Percentiles rank a stretch among this genome's conserved stretches.
Conservation (phyloP, 495 filamentous ascomycete genomes). For the Paragyromitra xinjiangensis region DNA sequence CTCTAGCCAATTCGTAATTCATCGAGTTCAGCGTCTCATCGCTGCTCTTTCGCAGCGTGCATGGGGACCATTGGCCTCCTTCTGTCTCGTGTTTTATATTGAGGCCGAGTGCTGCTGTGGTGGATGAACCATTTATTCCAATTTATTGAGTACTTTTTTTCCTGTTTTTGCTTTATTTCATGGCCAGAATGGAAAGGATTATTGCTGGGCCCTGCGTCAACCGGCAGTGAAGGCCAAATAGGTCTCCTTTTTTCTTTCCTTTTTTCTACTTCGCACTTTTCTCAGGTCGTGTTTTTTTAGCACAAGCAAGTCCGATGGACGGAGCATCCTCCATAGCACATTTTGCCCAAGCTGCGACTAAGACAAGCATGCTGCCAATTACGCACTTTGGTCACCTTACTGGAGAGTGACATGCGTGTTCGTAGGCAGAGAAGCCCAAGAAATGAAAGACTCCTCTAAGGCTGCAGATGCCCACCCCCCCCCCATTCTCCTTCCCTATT, state of each 20-base stretch:
- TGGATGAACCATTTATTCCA: constrained; percentile 28
- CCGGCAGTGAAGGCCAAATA: constrained; percentile 40
- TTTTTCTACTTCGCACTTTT: constrained; percentile 44
- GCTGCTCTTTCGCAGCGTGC: constrained; percentile 15
- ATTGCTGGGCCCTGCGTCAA: constrained; percentile 49
- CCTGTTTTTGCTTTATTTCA: constrained; percentile 26
- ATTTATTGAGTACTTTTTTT: constrained; percentile 14
- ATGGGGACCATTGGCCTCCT: constrained; percentile 25
- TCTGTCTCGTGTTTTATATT: constrained; percentile 46
- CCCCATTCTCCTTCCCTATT: constrained; percentile 19
- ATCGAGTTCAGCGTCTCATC: constrained; percentile 27
- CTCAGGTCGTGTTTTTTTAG: constrained; percentile 24
- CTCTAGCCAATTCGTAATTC: constrained; percentile 34
- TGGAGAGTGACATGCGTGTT: constrained; percentile 32
- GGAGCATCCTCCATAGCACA: constrained; percentile 28
- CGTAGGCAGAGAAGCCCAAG: constrained; percentile 30
- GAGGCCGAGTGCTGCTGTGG: constrained; percentile 12
- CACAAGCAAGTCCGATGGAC: constrained; percentile 34
- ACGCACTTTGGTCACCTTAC: constrained; percentile 41
- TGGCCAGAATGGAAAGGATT: constrained; percentile 43
- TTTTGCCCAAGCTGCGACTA: constrained; percentile 32
- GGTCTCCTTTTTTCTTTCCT: constrained; percentile 47
- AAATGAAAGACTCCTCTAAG: constrained; percentile 38
- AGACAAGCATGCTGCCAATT: constrained; percentile 49
- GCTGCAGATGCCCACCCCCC: constrained; percentile 15